Evolutionary conservation across 2,329 filamentous ascomycete genomes (phyloP), one percentile per base, ranked within the genome.

Genomic region (Botrytis porri): DNA sequence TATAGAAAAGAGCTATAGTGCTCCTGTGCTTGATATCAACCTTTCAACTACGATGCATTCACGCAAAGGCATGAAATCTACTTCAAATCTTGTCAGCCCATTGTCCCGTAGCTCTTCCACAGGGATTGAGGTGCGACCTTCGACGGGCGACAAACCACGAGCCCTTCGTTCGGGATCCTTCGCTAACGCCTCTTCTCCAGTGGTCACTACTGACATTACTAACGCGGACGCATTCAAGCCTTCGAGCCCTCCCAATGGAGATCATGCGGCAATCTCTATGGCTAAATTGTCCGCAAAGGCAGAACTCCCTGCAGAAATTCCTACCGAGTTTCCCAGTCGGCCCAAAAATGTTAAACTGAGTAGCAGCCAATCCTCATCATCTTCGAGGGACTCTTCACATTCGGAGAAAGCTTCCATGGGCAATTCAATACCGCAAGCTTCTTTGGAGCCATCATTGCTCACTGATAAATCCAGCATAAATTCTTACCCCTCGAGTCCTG

Each of bases 211-310:
- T 0, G 90, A 94, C 77, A 85, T 87, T 48, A 86, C 88, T 0
- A 90, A 91, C 75, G 89, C 89, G 32, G 91, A 94, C 74, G 85
- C 89, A 20, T 87, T 88, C 76, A 88, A 87, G 74, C 85, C 86
- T 22, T 87, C 83, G 22, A 78, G 84, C 1, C 85, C 86, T 8
- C 86, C 87, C 2, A 87, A 89, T 54, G 85, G 89, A 67, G 85
- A 85, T 73, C 84, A 88, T 79, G 91, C 91, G 37, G 85, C 86
- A 35, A 88, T 85, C 76, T 85, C 87, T 39, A 93, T 94, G 85
- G 90, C 90, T 71, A 89, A 89, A 57, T 84, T 93, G 57, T 89
- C 91, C n/a, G 87, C 85, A 29, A 85, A 88, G 29, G 88, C 91
- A 1, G 85, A 88, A 51, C 88, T 88, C 1, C 86, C 88, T 1